These are phyloP conservation scores for Penicillium sclerotigenum DNA, from an alignment of 2,329 filamentous ascomycete genomes.

Conservation along the genomic window DNA sequence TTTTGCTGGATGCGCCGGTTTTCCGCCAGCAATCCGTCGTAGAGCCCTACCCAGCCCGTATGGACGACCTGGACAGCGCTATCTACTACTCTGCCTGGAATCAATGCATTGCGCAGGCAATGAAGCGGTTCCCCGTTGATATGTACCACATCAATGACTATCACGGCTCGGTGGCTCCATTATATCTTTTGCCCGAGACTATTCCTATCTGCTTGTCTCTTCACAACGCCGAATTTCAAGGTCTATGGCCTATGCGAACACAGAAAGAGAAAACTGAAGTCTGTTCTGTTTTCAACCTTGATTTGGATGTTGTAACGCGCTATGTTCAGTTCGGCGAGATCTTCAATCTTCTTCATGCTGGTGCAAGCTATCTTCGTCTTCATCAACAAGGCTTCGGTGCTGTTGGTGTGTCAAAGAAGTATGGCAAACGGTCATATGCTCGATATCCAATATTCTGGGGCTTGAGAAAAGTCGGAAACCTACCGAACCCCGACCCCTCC, in stretches of 20 bases:
- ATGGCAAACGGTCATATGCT: conserved; percentile 63
- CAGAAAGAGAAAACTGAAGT: conserved; percentile 61
- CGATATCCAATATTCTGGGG: conserved; percentile 70
- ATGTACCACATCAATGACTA: conserved; percentile 68
- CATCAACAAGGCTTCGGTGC: conserved; percentile 67
- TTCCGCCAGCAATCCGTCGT: conserved; percentile 62
- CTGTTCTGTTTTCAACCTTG: conserved; percentile 62
- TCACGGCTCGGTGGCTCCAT: conserved; percentile 60
- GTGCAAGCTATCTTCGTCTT: conserved; percentile 62
- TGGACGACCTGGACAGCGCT: conserved; percentile 67
- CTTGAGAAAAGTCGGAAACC: conserved; percentile 58
- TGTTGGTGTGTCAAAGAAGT: conserved; percentile 66
- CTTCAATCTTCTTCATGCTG: conserved; percentile 67
- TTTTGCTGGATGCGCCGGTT: conserved; percentile 64
- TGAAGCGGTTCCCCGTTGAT: conserved; percentile 61
- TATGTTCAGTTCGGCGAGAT: conserved; percentile 68
- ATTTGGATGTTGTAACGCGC: conserved; percentile 53
- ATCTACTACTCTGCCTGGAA: conserved; percentile 71
- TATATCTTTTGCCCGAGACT: conserved; percentile 62
- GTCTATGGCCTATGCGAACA: conserved; percentile 65
- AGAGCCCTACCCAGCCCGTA: conserved; percentile 64
- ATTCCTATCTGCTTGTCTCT: conserved; percentile 63
- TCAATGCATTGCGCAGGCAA: conserved; percentile 63
- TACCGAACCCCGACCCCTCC: conserved; percentile 64
- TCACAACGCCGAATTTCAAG: conserved; percentile 68